phyloP scores from a whole-genome alignment of 345 rosid genomes.

The Gossypium herbaceum region DNA sequence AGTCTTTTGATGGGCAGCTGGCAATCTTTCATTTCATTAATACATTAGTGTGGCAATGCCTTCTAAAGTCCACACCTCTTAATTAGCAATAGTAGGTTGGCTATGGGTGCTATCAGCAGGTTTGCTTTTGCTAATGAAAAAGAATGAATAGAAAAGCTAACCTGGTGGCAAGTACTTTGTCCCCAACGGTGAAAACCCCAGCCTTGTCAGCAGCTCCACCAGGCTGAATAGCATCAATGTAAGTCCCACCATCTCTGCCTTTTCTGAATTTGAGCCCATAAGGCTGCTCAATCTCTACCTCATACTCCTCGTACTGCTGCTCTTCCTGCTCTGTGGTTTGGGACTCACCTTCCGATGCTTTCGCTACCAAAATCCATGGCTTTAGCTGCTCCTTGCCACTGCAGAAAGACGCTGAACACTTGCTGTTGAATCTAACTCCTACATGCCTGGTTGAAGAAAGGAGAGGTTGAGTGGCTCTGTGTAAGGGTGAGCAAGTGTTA shows the following conservation, averaged over 20 bases:
- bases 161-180: constrained; percentile 95
- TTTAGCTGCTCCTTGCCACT: constrained; percentile 38
- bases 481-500: constrained; percentile 38
- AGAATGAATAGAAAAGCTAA: constrained; percentile 13
- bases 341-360: constrained; percentile 64
- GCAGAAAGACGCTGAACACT: constrained; percentile 24
- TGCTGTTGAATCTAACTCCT: constrained; percentile 18
- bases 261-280: constrained; percentile 74
- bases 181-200: constrained; percentile 73
- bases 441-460: constrained; percentile 29
- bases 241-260: constrained; percentile 90
- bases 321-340: constrained; percentile 39
- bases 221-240: constrained; percentile 78
- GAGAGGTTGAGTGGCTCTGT: constrained; percentile 31
- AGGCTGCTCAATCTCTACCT: constrained; percentile 82
- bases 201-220: constrained; percentile 86
- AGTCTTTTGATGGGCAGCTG: not conserved
- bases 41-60: not conserved
- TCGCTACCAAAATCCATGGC: constrained; percentile 30
- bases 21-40: not conserved
- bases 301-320: constrained; percentile 62
- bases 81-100: no score
- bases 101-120: no score
- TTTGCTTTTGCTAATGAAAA: not conserved
- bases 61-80: no score